phyloP scores from a whole-genome alignment of 768 basidiomycete species.

The Boletus pseudopeckii region DNA sequence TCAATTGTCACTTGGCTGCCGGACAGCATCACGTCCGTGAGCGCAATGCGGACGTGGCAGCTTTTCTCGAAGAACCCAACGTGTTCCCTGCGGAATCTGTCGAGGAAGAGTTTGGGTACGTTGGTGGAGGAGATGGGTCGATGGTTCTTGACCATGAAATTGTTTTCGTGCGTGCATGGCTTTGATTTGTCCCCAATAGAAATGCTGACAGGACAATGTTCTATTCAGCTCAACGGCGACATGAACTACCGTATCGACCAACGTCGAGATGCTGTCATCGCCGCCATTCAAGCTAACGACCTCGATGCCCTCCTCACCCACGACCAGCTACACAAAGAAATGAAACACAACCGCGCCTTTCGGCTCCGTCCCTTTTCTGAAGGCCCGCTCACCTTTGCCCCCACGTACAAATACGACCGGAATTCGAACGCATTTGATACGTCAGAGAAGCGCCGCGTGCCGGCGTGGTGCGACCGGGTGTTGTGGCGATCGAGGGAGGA shows the following conservation, averaged over 20 bases:
- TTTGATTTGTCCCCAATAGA: not conserved
- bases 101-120: constrained; percentile 64
- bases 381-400: constrained; percentile 75
- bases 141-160: constrained; percentile 95
- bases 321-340: constrained; percentile 89
- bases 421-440: constrained; percentile 77
- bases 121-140: constrained; percentile 89
- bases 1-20: constrained; percentile 97
- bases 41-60: constrained; percentile 84
- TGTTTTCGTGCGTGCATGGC: constrained; percentile 56
- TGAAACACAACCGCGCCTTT: constrained; percentile 83
- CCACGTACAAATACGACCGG: constrained; percentile 95
- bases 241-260: constrained; percentile 98
- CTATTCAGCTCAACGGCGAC: constrained; percentile 76
- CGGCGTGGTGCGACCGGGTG: constrained; percentile 97
- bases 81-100: constrained; percentile 54
- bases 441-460: constrained; percentile 82
- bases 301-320: constrained; percentile 59
- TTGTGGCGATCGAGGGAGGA: constrained; percentile 66
- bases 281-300: constrained; percentile 67
- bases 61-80: constrained; percentile 78
- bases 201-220: not conserved
- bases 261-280: constrained; percentile 77
- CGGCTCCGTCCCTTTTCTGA: constrained; percentile 82
- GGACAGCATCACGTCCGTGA: constrained; percentile 81